Evolutionary conservation across 495 filamentous ascomycete genomes (phyloP), one percentile per base, ranked within the genome.

Genomic region (Penicillium malachiteum): DNA sequence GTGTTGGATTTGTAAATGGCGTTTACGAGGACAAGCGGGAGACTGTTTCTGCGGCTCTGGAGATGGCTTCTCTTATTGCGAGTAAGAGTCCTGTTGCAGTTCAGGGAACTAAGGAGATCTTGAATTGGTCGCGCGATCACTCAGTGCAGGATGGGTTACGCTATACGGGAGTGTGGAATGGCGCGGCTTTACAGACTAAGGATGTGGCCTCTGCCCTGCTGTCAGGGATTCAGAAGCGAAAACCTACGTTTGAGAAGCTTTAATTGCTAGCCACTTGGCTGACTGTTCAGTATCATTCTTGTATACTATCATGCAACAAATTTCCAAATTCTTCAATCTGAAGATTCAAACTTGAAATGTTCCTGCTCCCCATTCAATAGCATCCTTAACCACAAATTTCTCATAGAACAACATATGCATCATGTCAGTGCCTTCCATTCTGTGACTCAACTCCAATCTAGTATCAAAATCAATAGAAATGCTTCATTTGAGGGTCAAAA

Each of bases 21-120:
- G 90, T 97, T 3, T 79, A 83, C 56, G 83, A 84, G 5, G 78
- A 67, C 17, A 91, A 91, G 70, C 75, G 76, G 21, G 79, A 78
- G 43, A 81, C 85, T 5, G 63, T 92, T 31, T 68, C 75, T 39
- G 79, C 78, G 35, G 92, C 84, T 1, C 17, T 93, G 55, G 78
- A 84, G 68, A 54, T 91, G 66, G 91, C 88, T 7, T 69, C 58
- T 11, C 54, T 85, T 63, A 83, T 97, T 14, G 87, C 88, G 35
- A 71, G 65, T 5, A 97, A 97, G 81, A 95, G 90, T 63, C 94
- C 94, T 0, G 84, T 98, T 18, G 94, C 91, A 0, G 90, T 96
- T 57, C 86, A 93, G 74, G 89, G 91, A 4, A 97, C 94, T 17
- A 98, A 98, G 78, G 88, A 96, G 70, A 65, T 97, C 48, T 66